Percentiles rank a stretch among this genome's conserved stretches.
Conservation (phyloP, 768 basidiomycete species). For the Gloeophyllum trabeum region DNA sequence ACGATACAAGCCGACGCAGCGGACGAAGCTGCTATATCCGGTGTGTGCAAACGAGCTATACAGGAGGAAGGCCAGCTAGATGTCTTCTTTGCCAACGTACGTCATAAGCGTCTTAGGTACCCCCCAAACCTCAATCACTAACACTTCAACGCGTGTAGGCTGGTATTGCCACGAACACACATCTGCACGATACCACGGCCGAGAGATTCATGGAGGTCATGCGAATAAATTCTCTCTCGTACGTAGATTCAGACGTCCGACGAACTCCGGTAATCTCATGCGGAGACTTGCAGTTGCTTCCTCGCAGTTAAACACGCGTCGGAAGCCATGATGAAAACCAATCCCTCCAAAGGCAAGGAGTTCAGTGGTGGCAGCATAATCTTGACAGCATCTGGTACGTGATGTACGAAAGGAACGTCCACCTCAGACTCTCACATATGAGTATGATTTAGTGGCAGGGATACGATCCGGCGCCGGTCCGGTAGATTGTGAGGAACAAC, state of each 20-base stretch:
- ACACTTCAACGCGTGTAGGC: conserved; percentile 33
- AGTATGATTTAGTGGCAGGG: conserved; percentile 53
- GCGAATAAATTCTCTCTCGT: conserved; percentile 69
- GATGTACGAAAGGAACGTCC: conserved; percentile 4
- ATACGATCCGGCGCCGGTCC: conserved; percentile 74
- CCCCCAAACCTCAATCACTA: neutral
- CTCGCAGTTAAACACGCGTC: conserved; percentile 84
- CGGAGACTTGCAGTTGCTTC: conserved; percentile 50
- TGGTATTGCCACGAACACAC: conserved; percentile 37
- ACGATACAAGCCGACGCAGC: conserved; percentile 75
- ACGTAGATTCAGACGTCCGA: conserved; percentile 4
- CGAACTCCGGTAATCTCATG: neutral
- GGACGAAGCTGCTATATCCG: conserved; percentile 56
- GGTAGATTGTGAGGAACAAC: conserved; percentile 67
- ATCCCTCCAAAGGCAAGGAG: conserved; percentile 58
- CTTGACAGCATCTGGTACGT: conserved; percentile 72
- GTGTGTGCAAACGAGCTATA: conserved; percentile 60
- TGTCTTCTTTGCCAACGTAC: conserved; percentile 91
- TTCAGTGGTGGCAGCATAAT: conserved; percentile 73
- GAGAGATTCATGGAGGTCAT: conserved; percentile 67
- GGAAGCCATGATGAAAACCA: conserved; percentile 63
- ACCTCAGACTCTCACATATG: neutral
- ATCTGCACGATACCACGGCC: conserved; percentile 41
- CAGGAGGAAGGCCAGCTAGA: conserved; percentile 81
- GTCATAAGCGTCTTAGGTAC: conserved; percentile 13